Evolutionary conservation across 1,139 yeast species (phyloP).

Genomic region (Geotrichum reessii): DNA sequence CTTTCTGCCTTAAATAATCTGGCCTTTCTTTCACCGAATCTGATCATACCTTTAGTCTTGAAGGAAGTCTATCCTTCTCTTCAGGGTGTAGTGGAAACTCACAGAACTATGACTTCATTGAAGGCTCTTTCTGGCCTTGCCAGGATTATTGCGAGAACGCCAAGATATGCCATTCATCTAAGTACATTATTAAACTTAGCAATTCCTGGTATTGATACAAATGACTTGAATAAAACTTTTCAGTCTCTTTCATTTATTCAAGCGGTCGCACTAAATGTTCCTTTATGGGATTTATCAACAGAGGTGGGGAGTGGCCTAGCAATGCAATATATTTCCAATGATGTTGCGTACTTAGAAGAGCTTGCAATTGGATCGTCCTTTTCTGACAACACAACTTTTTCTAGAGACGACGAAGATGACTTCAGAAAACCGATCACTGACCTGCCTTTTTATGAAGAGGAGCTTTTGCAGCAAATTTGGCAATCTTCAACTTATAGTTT

Average conservation of each 20-base stretch:
- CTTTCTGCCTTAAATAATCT: conserved; percentile 57
- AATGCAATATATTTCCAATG: conserved; percentile 60
- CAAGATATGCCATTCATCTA: conserved; percentile 69
- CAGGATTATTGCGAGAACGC: conserved; percentile 60
- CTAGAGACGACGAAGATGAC: conserved; percentile 22
- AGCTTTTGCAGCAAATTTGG: conserved; percentile 51
- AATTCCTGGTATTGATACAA: conserved; percentile 81
- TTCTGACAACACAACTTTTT: neutral
- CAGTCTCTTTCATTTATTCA: conserved; percentile 67
- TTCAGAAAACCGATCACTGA: conserved; percentile 19
- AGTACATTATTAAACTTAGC: conserved; percentile 65
- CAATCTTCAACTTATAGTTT: conserved; percentile 72
- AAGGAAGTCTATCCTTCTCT: conserved; percentile 80
- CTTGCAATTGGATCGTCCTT: conserved; percentile 8
- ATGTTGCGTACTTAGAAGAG: conserved; percentile 34
- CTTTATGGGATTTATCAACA: conserved; percentile 43
- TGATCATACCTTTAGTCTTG: conserved; percentile 59
- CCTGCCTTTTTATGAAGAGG: conserved; percentile 38
- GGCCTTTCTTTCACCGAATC: conserved; percentile 56
- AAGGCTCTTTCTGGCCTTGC: conserved; percentile 61
- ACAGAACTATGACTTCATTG: conserved; percentile 70
- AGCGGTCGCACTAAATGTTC: conserved; percentile 65
- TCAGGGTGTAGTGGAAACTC: conserved; percentile 72
- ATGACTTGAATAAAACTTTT: conserved; percentile 72
- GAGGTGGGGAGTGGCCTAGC: conserved; percentile 48